These are phyloP conservation scores for Candida boidinii DNA, from an alignment of 805 yeast species.

Conservation along the genomic window DNA sequence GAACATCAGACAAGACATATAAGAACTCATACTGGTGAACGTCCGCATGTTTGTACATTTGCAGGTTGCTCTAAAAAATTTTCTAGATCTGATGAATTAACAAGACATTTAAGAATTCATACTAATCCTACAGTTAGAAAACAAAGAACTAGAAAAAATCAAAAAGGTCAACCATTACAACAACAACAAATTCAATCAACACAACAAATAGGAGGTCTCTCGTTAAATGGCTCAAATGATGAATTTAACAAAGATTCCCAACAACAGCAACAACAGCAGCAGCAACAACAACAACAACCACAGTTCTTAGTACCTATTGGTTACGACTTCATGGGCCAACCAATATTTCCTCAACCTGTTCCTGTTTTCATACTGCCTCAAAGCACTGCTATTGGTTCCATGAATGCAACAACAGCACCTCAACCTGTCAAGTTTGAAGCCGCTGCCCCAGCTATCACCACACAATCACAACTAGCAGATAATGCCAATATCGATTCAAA, in stretches of 20 bases:
- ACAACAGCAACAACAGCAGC: constrained; percentile 5
- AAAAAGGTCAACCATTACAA: constrained; percentile 1
- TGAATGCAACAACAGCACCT: constrained; percentile 1
- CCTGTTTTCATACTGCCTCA: constrained; percentile 20
- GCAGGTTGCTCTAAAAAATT: constrained; percentile 82
- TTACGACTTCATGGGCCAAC: constrained; percentile 22
- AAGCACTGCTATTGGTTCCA: constrained; percentile 9
- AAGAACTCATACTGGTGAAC: constrained; percentile 89
- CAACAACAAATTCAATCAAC: background rate
- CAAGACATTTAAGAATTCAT: constrained; percentile 80
- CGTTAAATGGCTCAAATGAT: no score
- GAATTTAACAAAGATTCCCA: no score
- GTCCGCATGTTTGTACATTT: constrained; percentile 77
- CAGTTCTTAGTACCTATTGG: constrained; percentile 20
- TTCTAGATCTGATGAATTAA: constrained; percentile 75
- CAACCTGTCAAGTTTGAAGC: background rate
- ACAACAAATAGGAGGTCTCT: no score
- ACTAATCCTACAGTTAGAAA: constrained; percentile 33
- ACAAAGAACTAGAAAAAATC: constrained; percentile 5
- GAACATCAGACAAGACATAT: constrained; percentile 92
- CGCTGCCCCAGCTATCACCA: constrained; percentile 1
- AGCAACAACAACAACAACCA: constrained; percentile 7
- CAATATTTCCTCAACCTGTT: constrained; percentile 22
- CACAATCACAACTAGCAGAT: background rate
- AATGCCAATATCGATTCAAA: background rate